Base-by-base conservation (phyloP, 2,329 filamentous ascomycete genomes). In the Ceratocystiopsis minuta region DNA sequence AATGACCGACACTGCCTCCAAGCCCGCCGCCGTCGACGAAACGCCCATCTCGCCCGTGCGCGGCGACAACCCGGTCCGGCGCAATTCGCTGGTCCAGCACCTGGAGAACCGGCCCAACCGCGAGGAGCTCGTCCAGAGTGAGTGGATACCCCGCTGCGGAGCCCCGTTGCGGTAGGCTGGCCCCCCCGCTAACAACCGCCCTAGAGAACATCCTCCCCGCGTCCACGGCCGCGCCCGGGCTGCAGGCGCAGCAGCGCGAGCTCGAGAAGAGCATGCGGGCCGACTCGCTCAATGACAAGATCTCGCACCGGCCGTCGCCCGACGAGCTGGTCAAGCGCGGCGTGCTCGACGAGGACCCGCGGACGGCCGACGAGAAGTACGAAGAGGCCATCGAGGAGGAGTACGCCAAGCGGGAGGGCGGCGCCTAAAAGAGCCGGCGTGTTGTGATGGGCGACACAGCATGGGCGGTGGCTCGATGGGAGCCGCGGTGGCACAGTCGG, bases 241-340 rank as follows among this genome's bases (percentile, higher is more conserved):
- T 95, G 42, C 77, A 80, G 55, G 84, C 79, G 43, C 75, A 85
- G 47, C 85, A 90, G 59, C 79, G 73, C 54, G 83, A 93, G 64
- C 75, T 95, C 36, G 75, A 86, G 60, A 85, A 78, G 57, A 79
- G 85, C 59, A 94, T 95, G 86, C 74, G 80, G 14, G 80, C 77
- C 45, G 83, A 94, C 58, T 80, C 71, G 43, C 68, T 95, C 47
- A 90, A 93, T 59, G 85, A 92, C 54, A 87, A 87, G 59, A 75
- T 95, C 48, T 72, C 80, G 54, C 70, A 79, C 52, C 72, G 87
- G 16, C 87, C 87, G 2, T 68, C 72, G 33, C 80, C 82, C 12
- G 82, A 86, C 50, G 70, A 80, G 40, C 65, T 94, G 48, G 67
- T 94, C 44, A 76, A 80, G 53, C 76, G 81, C 51, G 86, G 86